These are phyloP conservation scores for Penstemon barbatus DNA, from an alignment of 257 asterid genomes.

Conservation along the genomic window DNA sequence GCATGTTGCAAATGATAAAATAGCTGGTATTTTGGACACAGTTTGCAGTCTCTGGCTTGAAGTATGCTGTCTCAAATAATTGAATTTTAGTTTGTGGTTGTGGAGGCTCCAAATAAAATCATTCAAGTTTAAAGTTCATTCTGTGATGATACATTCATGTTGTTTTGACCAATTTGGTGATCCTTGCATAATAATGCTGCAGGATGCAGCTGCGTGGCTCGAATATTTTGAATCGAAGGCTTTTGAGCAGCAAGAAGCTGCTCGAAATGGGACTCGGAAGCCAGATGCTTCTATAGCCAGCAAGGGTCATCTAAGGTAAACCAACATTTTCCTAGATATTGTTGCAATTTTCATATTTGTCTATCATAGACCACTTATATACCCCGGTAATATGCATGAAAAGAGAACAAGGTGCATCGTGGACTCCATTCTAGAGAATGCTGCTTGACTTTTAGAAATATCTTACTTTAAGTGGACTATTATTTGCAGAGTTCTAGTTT, in stretches of 20 bases:
- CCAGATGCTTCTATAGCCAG: slow-evolving; percentile 95
- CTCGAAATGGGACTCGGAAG: slow-evolving; percentile 82
- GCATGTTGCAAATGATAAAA: slow-evolving; percentile 1
- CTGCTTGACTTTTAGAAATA: neutral
- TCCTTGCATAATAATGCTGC: slow-evolving; percentile 29
- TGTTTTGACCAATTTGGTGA: slow-evolving; percentile 16
- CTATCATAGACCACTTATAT: neutral
- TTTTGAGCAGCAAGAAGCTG: slow-evolving; percentile 95
- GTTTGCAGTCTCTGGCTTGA: slow-evolving; percentile 9
- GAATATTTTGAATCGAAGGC: slow-evolving; percentile 95
- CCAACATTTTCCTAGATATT: slow-evolving; percentile 17
- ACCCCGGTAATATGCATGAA: slow-evolving; percentile 1
- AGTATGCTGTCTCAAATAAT: slow-evolving; percentile 3
- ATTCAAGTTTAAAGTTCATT: slow-evolving; percentile 22
- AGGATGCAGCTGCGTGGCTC: slow-evolving; percentile 99
- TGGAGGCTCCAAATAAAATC: slow-evolving; percentile 6
- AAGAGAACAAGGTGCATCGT: slow-evolving; percentile 1
- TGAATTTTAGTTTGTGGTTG: slow-evolving; percentile 3
- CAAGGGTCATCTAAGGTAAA: slow-evolving; percentile 90
- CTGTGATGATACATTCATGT: slow-evolving; percentile 15
- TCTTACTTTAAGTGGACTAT: too few species aligned
- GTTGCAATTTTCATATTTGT: slow-evolving; percentile 1
- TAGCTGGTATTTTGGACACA: slow-evolving; percentile 1
- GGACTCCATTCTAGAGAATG: slow-evolving; percentile 7
- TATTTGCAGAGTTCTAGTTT: too few species aligned